Base-by-base conservation (phyloP, 2,329 filamentous ascomycete species). In the Calonectria pteridis region DNA sequence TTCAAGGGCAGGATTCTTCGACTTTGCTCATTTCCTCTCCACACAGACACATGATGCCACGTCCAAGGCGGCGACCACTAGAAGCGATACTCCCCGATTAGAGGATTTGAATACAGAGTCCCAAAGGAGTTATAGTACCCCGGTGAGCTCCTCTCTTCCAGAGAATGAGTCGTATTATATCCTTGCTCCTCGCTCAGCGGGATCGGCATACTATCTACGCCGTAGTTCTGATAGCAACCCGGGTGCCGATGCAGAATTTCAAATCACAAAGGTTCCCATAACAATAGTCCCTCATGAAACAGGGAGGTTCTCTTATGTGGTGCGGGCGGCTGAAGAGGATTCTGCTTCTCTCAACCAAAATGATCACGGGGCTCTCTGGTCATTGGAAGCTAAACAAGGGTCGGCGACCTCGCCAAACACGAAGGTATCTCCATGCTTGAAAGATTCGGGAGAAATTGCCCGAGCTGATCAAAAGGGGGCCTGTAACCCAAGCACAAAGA, bases 11-110 rank as follows among this genome's bases (percentile, higher is more conserved):
- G 75, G 71, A 29, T 69, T 73, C 23, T 79, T 75, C 65, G 72
- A 67, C 35, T 31, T 77, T n/a, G 67, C 65, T 4, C 59, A 49
- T 37, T 55, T 74, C 49, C 68, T 69, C 23, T 63, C 69, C 6
- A 67, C 37, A 18, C 40, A 62, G 28, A 29, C 75, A 6, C 43
- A 71, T 49, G 58, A 73, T 3, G 67, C 71, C 6, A 73, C 58
- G 16, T 81, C 77, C 11, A 78, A 77, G 35, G 65, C 35, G 43
- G 78, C 71, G 28, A 81, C 76, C 29, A 58, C 73, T 16, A 68
- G 79, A 20, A 73, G 76, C 23, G 66, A 76, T 49, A 74, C 64
- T 3, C 43, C 72, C 35, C 50, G 29, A 23, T 35, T 53, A 14
- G 51, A 31, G 37, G 73, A 77, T 14, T 31, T 65, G 10, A 69